Conservation (phyloP, 2,329 filamentous ascomycete species). For the Chrysoporthe deuterocubensis region DNA sequence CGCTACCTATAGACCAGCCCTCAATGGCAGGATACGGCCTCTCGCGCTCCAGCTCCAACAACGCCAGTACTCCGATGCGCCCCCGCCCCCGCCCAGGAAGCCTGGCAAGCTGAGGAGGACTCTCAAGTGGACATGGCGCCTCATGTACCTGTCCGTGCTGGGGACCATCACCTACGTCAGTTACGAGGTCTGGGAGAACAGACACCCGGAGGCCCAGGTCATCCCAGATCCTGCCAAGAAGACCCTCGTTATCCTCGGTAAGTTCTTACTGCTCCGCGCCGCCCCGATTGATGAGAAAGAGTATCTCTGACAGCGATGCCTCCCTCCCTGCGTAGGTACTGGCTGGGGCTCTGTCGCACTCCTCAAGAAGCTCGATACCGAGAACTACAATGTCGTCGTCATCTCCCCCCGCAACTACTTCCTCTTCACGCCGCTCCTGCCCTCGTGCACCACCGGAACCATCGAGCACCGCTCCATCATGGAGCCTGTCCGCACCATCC, state of each 20-base stretch:
- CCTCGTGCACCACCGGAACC: constrained; percentile 94
- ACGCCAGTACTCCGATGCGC: constrained; percentile 35
- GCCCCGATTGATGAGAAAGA: neutral
- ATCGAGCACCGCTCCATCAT: constrained; percentile 99
- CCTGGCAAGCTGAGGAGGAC: constrained; percentile 66
- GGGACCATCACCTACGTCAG: constrained; percentile 71
- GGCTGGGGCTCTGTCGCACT: constrained; percentile 96
- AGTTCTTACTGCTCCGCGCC: constrained; percentile 24
- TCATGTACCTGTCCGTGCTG: constrained; percentile 76
- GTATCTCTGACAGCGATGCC: constrained; percentile 24
- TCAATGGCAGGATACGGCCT: constrained; percentile 33
- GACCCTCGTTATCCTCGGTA: constrained; percentile 94
- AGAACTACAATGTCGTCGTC: constrained; percentile 98
- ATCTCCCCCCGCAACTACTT: constrained; percentile 99
- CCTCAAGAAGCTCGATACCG: constrained; percentile 97
- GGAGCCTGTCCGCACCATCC: constrained; percentile 96
- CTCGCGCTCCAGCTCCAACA: constrained; percentile 36
- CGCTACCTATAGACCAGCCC: constrained; percentile 27
- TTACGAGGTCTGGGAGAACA: constrained; percentile 82
- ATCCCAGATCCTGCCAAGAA: constrained; percentile 88
- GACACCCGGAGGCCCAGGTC: constrained; percentile 79
- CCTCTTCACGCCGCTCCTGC: constrained; percentile 96
- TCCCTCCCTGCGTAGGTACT: constrained; percentile 65
- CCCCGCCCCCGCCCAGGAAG: constrained; percentile 52
- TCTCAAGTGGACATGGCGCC: constrained; percentile 81